Base-by-base conservation (phyloP, 2,329 filamentous ascomycete genomes). In the Dothideomycetes sp. region DNA sequence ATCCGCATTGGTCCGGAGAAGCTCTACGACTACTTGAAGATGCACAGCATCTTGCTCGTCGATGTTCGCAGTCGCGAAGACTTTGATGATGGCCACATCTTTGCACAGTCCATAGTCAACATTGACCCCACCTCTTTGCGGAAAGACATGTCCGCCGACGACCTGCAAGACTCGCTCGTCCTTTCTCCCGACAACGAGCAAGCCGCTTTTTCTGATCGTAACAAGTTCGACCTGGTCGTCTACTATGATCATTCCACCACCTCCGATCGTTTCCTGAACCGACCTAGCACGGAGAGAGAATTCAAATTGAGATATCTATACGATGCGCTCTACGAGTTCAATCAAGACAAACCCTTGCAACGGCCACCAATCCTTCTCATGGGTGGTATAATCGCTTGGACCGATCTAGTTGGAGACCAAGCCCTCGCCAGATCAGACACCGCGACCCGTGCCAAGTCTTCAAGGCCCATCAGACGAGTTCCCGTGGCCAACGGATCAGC, bases 11-110 rank as follows among this genome's bases (percentile, higher is more conserved):
- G 73, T 3, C 75, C 82, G 0, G 71, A 82, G 42, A 77, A 81
- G 39, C 69, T 98, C 1, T 73, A 80, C 44, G 73, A 79, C 34
- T 82, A 82, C 41, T 75, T 94, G 54, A 69, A 71, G 41, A 66
- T 69, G 43, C 86, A 63, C 62, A 78, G 62, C 45, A 70, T 95
- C 17, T 64, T 98, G 10, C 59, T 96, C 17, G 86, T 98, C 47
- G 91, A 98, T 58, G 77, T 95, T 31, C 79, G 91, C 30, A 68
- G 75, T 41, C 79, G 91, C 18, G 76, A 83, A 38, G 75, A 83
- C 7, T 98, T 84, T 54, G 86, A 96, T 49, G 72, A 81, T 35
- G 91, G 91, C 0, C 91, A 98, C 56, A 87, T 98, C 47, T 82
- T 83, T 65, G 79, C 83, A 4, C 79, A 79, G 41, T 80, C 77